A percentile compares a stretch with the other conserved stretches of the same genome.
phyloP scores from a whole-genome alignment of 2,329 filamentous ascomycete species.

The Colletotrichum destructivum region DNA sequence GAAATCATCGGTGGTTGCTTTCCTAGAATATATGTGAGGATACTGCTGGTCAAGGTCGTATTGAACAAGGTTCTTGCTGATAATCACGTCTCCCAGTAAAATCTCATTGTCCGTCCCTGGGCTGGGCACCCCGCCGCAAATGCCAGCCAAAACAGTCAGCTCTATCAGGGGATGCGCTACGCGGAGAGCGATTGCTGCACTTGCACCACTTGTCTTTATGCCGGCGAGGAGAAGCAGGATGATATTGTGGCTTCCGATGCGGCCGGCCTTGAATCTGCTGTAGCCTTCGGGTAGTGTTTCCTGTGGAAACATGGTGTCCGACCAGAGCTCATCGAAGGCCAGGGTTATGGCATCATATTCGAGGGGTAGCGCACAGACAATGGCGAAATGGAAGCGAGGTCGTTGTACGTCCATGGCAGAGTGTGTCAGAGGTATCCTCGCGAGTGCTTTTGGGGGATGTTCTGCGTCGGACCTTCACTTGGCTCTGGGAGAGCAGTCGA shows the following conservation, averaged over 20 bases:
- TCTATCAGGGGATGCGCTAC: conserved; percentile 53
- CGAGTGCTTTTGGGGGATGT: too few species aligned
- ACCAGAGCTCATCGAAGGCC: conserved; percentile 45
- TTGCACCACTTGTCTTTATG: conserved; percentile 51
- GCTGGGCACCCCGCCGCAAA: background rate
- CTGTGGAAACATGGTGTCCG: conserved; percentile 43
- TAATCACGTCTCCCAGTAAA: conserved; percentile 53
- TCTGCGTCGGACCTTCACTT: too few species aligned
- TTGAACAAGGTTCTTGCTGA: conserved; percentile 49
- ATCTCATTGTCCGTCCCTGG: conserved; percentile 20
- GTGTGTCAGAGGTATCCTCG: too few species aligned
- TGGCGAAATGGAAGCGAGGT: too few species aligned
- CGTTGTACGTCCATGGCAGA: too few species aligned
- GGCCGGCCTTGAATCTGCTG: conserved; percentile 50
- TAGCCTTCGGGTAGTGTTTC: conserved; percentile 46
- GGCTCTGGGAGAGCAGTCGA: too few species aligned
- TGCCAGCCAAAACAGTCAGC: conserved; percentile 49
- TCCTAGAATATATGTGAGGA: conserved; percentile 45
- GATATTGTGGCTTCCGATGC: conserved; percentile 46
- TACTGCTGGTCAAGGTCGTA: conserved; percentile 49
- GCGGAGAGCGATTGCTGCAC: conserved; percentile 47
- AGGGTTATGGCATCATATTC: too few species aligned
- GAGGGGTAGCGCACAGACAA: too few species aligned
- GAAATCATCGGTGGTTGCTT: conserved; percentile 46
- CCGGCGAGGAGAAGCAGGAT: conserved; percentile 49